Evolutionary conservation across 768 basidiomycete species (phyloP), one percentile per base, ranked within the genome.

Genomic region (Suillus fuscotomentosus): DNA sequence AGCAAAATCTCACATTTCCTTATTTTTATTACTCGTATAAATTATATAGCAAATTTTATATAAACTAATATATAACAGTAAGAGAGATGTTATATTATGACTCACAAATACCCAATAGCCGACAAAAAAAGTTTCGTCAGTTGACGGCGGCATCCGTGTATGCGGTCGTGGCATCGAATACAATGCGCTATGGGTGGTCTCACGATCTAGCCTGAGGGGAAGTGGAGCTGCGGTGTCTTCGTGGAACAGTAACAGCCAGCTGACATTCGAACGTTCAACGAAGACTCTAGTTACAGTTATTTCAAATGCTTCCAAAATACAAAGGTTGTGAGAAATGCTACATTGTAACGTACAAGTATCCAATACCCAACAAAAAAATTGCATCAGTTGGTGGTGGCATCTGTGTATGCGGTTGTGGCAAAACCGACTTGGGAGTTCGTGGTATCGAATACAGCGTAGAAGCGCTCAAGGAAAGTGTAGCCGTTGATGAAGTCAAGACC

Each of bases 381-480:
- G 11, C 3, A 39, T 65, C 61, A 76, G 75, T 76, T 76, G 64
- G 69, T 74, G 60, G 72, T 76, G 48, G 75, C 71, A 54, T 50
- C 41, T 24, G 76, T 77, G 70, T 71, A 73, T 11, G 43, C 27
- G 27, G 77, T 77, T 36, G 70, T 69, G 42, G 73, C 70, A 27
- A 74, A 75, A 42, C 74, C 63, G 72, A 71, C 53, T 70, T 78
- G 84, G 54, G 72, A 75, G 77, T 86, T 84, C 50, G 80, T 73
- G 50, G 87, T 86, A 70, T 90, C 88, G 70, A 78, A 89, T 45
- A 88, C 87, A 41, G 84, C 78, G 77, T 89, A 89, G 82, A 86
- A 89, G 15, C 88, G 85, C 74, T 85, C 81, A 38, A 87, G 77
- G 80, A 85, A 87, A 5, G 74, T 70, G 70, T 77, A 78, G 14